phyloP scores from a whole-genome alignment of 495 filamentous ascomycete genomes.

The Sphaerosporella brunnea region DNA sequence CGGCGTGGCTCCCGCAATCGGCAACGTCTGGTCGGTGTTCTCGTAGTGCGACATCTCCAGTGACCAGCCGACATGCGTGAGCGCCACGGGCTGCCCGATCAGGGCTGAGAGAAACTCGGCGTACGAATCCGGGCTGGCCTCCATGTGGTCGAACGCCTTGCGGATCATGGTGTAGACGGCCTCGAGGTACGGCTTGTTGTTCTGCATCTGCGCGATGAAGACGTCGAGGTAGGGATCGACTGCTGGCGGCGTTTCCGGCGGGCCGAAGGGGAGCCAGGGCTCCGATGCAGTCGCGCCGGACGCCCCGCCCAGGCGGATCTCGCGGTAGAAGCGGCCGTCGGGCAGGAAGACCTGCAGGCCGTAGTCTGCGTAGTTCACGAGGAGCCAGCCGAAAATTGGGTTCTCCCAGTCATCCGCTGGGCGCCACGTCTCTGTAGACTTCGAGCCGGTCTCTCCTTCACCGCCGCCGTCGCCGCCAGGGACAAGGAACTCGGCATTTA shows the following conservation, averaged over 20 bases:
- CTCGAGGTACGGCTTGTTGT: slow-evolving; percentile 24
- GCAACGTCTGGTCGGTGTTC: too few relatives aligned
- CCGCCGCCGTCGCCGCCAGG: not conserved
- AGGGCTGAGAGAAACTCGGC: too few relatives aligned
- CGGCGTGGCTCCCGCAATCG: slow-evolving; percentile 14
- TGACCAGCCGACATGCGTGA: too few relatives aligned
- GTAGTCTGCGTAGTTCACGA: slow-evolving; percentile 34
- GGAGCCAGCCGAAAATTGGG: slow-evolving; percentile 39
- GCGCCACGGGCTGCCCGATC: too few relatives aligned
- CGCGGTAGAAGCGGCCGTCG: slow-evolving; percentile 31
- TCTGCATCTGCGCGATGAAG: not conserved
- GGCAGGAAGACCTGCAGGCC: slow-evolving; percentile 35
- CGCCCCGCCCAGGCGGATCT: slow-evolving; percentile 21
- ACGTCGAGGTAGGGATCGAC: not conserved
- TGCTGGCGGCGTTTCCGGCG: slow-evolving; percentile 7
- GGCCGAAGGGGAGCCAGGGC: slow-evolving; percentile 29
- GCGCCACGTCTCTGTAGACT: too few relatives aligned
- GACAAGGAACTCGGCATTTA: slow-evolving; percentile 30
- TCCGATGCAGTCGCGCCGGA: too few relatives aligned
- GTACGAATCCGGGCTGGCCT: too few relatives aligned
- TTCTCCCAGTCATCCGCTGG: slow-evolving; percentile 30
- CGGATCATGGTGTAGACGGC: slow-evolving; percentile 30
- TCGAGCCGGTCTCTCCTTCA: too few relatives aligned
- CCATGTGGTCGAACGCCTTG: too few relatives aligned
- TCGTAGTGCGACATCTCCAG: too few relatives aligned